A percentile compares a stretch with the other conserved stretches of the same genome.
These are phyloP conservation scores for Talaromyces rugulosus DNA, from an alignment of 2,329 filamentous ascomycete genomes.

Conservation along the genomic window DNA sequence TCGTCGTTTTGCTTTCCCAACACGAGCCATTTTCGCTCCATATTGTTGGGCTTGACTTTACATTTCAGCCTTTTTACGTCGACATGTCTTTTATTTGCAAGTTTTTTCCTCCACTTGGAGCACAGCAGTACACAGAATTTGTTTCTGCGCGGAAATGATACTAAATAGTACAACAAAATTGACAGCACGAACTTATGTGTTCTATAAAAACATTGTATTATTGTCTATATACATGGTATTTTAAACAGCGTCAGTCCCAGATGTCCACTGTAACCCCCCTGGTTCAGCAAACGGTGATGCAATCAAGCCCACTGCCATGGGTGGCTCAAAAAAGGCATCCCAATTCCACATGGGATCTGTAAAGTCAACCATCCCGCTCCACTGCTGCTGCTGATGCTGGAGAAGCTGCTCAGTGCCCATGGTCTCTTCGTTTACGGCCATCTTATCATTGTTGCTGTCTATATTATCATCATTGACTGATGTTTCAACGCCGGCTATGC, in stretches of 20 bases:
- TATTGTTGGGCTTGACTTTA: background rate
- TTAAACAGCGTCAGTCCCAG: background rate
- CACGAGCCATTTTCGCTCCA: background rate
- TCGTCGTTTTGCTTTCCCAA: background rate
- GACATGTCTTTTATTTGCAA: background rate
- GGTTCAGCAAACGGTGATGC: background rate
- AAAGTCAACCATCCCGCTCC: constrained; percentile 3
- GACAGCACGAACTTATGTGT: background rate
- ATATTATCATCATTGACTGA: background rate
- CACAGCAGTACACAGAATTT: background rate
- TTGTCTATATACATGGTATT: background rate
- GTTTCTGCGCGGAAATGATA: background rate
- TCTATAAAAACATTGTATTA: background rate
- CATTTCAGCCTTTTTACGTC: background rate
- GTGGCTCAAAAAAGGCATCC: constrained; percentile 12
- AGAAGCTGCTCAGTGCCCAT: background rate
- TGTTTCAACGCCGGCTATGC: background rate
- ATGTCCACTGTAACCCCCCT: background rate
- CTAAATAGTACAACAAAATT: background rate
- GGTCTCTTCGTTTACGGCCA: background rate
- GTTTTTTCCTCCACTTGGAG: background rate
- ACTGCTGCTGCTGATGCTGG: background rate
- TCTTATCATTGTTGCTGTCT: background rate
- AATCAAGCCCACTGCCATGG: background rate
- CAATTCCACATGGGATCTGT: constrained; percentile 12